Percentiles rank a stretch among this genome's conserved stretches.
These are phyloP conservation scores for Candida ficus DNA, from an alignment of 805 yeast species.

Conservation along the genomic window DNA sequence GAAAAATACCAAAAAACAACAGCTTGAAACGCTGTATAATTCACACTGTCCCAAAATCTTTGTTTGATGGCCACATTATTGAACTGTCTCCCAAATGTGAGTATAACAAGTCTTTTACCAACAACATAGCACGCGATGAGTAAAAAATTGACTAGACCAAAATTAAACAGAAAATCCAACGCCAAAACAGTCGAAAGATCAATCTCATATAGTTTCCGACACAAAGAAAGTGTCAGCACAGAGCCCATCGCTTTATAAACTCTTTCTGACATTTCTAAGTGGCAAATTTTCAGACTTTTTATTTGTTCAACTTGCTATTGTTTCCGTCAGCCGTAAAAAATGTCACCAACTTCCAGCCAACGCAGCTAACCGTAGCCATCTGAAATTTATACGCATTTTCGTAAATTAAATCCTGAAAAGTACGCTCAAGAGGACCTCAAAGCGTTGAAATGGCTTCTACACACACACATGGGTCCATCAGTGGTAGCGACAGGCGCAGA, in stretches of 20 bases:
- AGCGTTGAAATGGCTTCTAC: too few relatives aligned
- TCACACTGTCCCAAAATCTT: background rate
- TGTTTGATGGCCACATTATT: background rate
- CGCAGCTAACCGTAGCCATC: too few relatives aligned
- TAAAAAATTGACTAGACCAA: background rate
- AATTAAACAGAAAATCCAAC: background rate
- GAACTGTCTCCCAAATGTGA: background rate
- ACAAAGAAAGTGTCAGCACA: background rate
- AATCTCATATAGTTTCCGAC: background rate
- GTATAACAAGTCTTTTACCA: background rate
- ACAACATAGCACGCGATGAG: background rate
- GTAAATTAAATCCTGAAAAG: too few relatives aligned
- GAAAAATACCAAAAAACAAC: background rate
- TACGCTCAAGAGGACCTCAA: too few relatives aligned
- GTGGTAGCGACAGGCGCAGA: conserved; percentile 24
- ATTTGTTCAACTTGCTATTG: too few relatives aligned
- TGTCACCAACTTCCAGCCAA: too few relatives aligned
- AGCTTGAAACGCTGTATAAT: background rate
- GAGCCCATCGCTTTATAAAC: background rate
- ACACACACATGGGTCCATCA: too few relatives aligned
- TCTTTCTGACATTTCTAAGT: background rate
- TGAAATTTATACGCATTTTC: too few relatives aligned
- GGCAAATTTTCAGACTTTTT: too few relatives aligned
- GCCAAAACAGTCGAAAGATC: background rate
- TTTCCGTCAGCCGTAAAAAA: too few relatives aligned